Evolutionary conservation across 1,284 basidiomycete genomes (phyloP), one percentile per base, ranked within the genome.

Genomic region (Rhodotorula sp.): DNA sequence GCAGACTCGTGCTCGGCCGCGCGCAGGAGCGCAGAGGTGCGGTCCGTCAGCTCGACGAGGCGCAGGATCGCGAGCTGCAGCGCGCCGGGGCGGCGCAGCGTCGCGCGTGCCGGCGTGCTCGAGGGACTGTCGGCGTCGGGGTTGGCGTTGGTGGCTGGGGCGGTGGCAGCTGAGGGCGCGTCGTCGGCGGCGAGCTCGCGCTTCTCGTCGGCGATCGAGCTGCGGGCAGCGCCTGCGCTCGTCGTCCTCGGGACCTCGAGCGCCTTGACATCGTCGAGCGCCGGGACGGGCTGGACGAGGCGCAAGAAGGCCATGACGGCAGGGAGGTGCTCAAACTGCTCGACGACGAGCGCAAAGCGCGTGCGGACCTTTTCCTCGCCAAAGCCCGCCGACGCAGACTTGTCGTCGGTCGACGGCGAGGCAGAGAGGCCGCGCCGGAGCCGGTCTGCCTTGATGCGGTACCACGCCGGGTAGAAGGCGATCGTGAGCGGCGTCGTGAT

Each of bases 11-110:
- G 87, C 48, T 88, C 88, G 64, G 91, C 88, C 2, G 90, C 91
- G 78, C 88, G 89, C 82, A 96, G 86, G 45, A 96, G 89, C 0
- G 91, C 91, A 14, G 91, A 93, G 1, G 92, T 91, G 73, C 93
- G 89, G 64, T 90, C 89, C 13, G 92, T 91, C 65, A 97, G 85
- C 80, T 95, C 93, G 76, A 95, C 87, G n/a, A 96, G 86, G 61
- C 92, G 91, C 17, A 95, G 85, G 0, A 90, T 61, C 42, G 70
- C 64, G 60, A 70, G 60, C 27, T 64, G 50, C 45, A 61, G 34
- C 17, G 53, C n/a, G 14, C 16, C 8, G 50, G n/a, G 16, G 58
- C 34, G 34, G 34, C 34, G 34, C 34, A 34, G 34, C 34, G 34
- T 34, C 34, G 34, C 34, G 34, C 34, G 34, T 34, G 34, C 34